Conservation (phyloP, 495 filamentous ascomycete genomes). For the Aspergillus leporis region DNA sequence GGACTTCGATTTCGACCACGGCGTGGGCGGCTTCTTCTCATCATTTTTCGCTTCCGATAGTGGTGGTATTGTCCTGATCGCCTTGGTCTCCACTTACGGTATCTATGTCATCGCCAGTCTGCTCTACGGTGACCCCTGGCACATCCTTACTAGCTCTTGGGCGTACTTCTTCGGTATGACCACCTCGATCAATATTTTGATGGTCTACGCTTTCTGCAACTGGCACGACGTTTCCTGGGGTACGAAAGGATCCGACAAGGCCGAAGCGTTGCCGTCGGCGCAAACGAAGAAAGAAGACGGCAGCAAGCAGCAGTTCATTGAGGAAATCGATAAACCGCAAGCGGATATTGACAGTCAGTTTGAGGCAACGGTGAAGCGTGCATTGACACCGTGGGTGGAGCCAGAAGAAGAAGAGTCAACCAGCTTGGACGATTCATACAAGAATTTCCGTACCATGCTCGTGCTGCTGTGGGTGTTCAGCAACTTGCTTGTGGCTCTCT, state of each 20-base stretch:
- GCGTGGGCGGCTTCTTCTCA: constrained; percentile 52
- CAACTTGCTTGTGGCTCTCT: constrained; percentile 76
- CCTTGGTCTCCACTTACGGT: constrained; percentile 89
- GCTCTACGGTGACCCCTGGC: constrained; percentile 98
- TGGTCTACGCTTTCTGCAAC: constrained; percentile 98
- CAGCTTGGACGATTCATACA: constrained; percentile 94
- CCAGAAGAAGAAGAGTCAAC: constrained; percentile 72
- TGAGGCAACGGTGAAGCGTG: constrained; percentile 91
- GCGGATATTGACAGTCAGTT: constrained; percentile 98
- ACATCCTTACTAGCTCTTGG: constrained; percentile 97
- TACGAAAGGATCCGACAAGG: constrained; percentile 98
- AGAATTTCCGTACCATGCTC: constrained; percentile 92
- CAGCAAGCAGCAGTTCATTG: constrained; percentile 81
- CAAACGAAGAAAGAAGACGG: constrained; percentile 80
- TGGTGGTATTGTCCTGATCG: constrained; percentile 84
- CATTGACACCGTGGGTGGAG: constrained; percentile 71
- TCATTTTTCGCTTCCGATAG: constrained; percentile 76
- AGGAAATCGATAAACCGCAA: constrained; percentile 93
- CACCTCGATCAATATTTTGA: constrained; percentile 97
- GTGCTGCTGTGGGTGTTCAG: constrained; percentile 92
- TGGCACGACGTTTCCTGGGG: constrained; percentile 99
- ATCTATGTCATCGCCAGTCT: constrained; percentile 94
- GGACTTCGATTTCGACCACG: constrained; percentile 54
- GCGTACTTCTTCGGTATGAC: constrained; percentile 91
- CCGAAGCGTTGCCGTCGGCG: constrained; percentile 84